Base-by-base conservation (phyloP, 1,139 yeast genomes). In the Suhomyces chickasaworum region DNA sequence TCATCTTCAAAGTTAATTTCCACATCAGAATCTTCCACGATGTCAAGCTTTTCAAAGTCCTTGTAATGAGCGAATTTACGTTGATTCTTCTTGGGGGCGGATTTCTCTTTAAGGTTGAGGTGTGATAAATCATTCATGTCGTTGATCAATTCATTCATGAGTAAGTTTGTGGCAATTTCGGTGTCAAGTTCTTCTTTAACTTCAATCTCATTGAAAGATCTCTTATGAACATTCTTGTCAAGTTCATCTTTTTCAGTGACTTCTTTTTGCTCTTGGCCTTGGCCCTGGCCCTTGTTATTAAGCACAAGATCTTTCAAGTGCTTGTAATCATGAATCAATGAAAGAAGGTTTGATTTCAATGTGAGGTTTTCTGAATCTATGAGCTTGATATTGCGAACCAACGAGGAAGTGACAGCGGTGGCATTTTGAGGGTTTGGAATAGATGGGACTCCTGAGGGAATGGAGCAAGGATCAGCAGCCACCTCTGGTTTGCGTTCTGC, bases 291-390 rank as follows among this genome's bases (percentile, higher is more conserved):
- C 33, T 57, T 56, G 43, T 62, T 56, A 42, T 63, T 57, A 42
- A 65, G 59, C 23, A 74, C 75, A 52, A 63, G 57, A 39, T 61
- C 62, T 48, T 68, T 66, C 52, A 75, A 61, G 41, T 66, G 61
- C 53, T 73, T 73, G 56, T 74, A 75, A 48, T 74, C 78, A 45
- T 73, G 70, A 31, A 75, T 73, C 46, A 74, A 62, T 37, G 66
- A 59, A 37, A 75, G 61, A 36, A 75, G 59, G 45, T 68, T 65
- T 8, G 65, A 53, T 48, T 75, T 75, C 46, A 75, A 65, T 22
- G 63, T 64, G 41, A 57, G 52, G 53, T 75, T 75, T 55, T 75
- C 80, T 18, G 57, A 50, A 34, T 68, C 71, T 15, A 73, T 60
- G 17, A 56, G 45, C 17, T 60, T 54, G 42, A 73, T 68, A 50